Conservation (phyloP, 2,329 filamentous ascomycete species). For the Pseudogymnoascus sp. region DNA sequence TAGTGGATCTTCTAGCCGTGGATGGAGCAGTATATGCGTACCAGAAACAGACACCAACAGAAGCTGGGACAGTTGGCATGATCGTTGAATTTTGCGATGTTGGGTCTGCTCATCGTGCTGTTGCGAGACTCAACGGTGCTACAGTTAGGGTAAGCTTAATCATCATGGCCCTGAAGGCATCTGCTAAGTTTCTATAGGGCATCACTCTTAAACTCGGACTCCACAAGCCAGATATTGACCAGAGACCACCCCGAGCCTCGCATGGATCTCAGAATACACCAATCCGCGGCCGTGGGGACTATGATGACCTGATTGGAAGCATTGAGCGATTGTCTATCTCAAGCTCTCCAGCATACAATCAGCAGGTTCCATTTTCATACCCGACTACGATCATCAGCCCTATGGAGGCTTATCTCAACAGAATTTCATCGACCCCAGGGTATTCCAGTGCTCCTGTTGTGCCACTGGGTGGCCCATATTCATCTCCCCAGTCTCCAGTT, state of each 20-base stretch:
- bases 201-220: slow-evolving; percentile 4
- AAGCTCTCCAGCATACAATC: background rate
- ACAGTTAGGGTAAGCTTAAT: slow-evolving; percentile 19
- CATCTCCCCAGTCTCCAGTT: background rate
- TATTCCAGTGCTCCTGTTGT: background rate
- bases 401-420: slow-evolving; percentile 11
- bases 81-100: slow-evolving; percentile 47
- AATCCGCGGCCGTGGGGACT: slow-evolving; percentile 1
- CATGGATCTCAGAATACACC: slow-evolving; percentile 2
- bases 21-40: slow-evolving; percentile 48
- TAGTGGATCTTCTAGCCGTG: slow-evolving; percentile 34
- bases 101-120: slow-evolving; percentile 34
- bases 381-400: slow-evolving; percentile 10
- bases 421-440: background rate
- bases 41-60: slow-evolving; percentile 33
- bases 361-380: slow-evolving; percentile 5
- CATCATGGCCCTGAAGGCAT: background rate
- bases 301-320: slow-evolving; percentile 4
- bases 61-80: slow-evolving; percentile 38
- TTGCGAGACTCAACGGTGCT: slow-evolving; percentile 33
- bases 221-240: slow-evolving; percentile 9
- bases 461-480: slow-evolving; percentile 10
- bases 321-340: slow-evolving; percentile 7
- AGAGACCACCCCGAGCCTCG: background rate
- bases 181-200: slow-evolving; percentile 3